phyloP scores from a whole-genome alignment of 2,329 filamentous ascomycete species.

The Calonectria pseudoreteaudii region DNA sequence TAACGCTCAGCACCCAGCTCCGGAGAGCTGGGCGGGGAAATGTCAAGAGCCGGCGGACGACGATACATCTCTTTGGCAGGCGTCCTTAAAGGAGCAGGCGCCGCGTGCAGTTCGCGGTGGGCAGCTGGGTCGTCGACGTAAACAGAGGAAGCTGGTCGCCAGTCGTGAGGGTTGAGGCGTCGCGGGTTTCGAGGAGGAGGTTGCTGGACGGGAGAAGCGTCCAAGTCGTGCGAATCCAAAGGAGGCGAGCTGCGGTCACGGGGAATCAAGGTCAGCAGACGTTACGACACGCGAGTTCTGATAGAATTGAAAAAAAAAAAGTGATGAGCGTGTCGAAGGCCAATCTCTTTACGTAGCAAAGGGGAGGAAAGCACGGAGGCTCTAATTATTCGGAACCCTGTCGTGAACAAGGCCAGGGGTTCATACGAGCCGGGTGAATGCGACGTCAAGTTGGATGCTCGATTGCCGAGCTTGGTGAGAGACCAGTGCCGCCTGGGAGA shows the following conservation, averaged over 20 bases:
- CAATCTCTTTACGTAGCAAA: conserved; percentile 10
- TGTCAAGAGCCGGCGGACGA: conserved; percentile 56
- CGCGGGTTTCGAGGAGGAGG: conserved; percentile 52
- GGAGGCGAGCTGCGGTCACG: conserved; percentile 39
- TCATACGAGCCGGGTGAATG: not conserved
- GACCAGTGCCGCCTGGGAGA: not conserved
- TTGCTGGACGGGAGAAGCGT: conserved; percentile 44
- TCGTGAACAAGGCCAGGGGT: conserved; percentile 15
- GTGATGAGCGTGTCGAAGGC: not conserved
- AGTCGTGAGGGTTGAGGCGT: conserved; percentile 45
- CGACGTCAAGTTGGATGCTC: not conserved
- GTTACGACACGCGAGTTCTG: not conserved
- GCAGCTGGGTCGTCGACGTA: conserved; percentile 47
- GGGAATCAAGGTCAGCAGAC: conserved; percentile 34
- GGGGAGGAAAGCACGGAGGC: conserved; percentile 16
- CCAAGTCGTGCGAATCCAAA: conserved; percentile 35
- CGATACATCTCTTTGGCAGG: conserved; percentile 43
- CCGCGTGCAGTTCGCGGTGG: conserved; percentile 16
- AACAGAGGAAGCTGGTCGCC: conserved; percentile 68
- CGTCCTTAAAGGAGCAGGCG: conserved; percentile 53
- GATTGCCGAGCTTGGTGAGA: not conserved
- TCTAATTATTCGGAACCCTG: conserved; percentile 20
- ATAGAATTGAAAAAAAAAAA: not conserved
- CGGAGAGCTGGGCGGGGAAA: conserved; percentile 70
- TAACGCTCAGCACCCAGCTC: conserved; percentile 54